Evolutionary conservation across 2,329 filamentous ascomycete species (phyloP).

Genomic region (Talaromyces verruculosus): DNA sequence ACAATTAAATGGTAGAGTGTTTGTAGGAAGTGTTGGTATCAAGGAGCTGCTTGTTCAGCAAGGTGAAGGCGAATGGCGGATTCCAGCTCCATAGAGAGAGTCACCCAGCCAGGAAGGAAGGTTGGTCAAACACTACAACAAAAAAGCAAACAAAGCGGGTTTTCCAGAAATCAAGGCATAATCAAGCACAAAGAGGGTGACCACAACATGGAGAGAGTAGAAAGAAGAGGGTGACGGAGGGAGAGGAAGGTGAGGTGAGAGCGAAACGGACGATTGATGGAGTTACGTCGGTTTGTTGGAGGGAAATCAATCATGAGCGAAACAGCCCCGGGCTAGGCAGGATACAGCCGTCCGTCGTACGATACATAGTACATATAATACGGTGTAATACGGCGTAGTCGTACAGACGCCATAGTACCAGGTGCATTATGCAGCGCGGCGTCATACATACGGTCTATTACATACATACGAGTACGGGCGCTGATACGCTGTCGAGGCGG

Average conservation of each 20-base stretch:
- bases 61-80: slow-evolving; percentile 22
- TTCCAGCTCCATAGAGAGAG: slow-evolving; percentile 22
- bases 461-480: neutral
- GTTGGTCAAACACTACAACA: slow-evolving; percentile 14
- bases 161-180: slow-evolving; percentile 8
- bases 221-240: neutral
- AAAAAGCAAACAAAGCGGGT: slow-evolving; percentile 13
- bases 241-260: neutral
- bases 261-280: slow-evolving; percentile 8
- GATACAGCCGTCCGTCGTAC: slow-evolving; percentile 2
- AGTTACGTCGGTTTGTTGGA: slow-evolving; percentile 1
- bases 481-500: slow-evolving; percentile 4
- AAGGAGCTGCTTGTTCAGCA: slow-evolving; percentile 21
- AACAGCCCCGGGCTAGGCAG: slow-evolving; percentile 10
- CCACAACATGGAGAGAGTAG: neutral
- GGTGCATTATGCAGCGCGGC: neutral
- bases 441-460: slow-evolving; percentile 5
- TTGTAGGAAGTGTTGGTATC: slow-evolving; percentile 16
- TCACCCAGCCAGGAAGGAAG: slow-evolving; percentile 7
- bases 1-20: slow-evolving; percentile 18
- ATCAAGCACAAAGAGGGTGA: neutral
- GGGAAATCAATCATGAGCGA: slow-evolving; percentile 7
- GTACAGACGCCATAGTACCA: neutral
- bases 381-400: neutral
- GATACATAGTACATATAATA: slow-evolving; percentile 9